Conservation (phyloP, 1,284 basidiomycete genomes). For the Porodaedalea pini region DNA sequence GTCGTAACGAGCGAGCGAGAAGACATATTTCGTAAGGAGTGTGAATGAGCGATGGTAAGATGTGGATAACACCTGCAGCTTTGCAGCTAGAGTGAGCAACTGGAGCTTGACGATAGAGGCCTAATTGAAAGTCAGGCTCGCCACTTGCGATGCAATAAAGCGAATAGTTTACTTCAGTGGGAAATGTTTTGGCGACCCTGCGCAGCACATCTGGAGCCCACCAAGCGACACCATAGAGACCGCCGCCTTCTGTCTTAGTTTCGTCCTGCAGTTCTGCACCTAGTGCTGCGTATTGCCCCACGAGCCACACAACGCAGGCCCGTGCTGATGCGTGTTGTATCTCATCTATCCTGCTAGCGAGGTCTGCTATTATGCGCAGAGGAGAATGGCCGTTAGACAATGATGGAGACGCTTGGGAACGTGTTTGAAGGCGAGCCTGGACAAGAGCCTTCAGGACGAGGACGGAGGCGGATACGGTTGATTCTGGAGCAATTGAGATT, state of each 20-base stretch:
- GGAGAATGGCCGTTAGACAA: constrained; percentile 45
- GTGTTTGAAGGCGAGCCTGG: constrained; percentile 55
- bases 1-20: constrained; percentile 87
- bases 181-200: constrained; percentile 70
- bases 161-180: constrained; percentile 51
- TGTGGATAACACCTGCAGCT: constrained; percentile 72
- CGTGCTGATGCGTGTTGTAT: constrained; percentile 76
- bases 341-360: constrained; percentile 72
- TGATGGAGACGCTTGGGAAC: constrained; percentile 24
- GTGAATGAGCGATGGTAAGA: constrained; percentile 43
- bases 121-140: constrained; percentile 36
- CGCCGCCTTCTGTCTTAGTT: constrained; percentile 22
- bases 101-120: constrained; percentile 72
- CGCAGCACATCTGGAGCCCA: constrained; percentile 89
- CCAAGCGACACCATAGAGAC: constrained; percentile 48
- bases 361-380: constrained; percentile 65
- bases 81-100: constrained; percentile 77
- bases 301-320: constrained; percentile 86
- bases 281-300: constrained; percentile 74
- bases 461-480: constrained; percentile 69
- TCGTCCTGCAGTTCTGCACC: constrained; percentile 26
- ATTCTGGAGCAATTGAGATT: constrained; percentile 39
- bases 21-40: constrained; percentile 67
- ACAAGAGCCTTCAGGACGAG: constrained; percentile 83
- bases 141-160: constrained; percentile 3